Evolutionary conservation across 1,139 yeast genomes (phyloP), one percentile per base, ranked within the genome.

Genomic region (Pichia sp.): DNA sequence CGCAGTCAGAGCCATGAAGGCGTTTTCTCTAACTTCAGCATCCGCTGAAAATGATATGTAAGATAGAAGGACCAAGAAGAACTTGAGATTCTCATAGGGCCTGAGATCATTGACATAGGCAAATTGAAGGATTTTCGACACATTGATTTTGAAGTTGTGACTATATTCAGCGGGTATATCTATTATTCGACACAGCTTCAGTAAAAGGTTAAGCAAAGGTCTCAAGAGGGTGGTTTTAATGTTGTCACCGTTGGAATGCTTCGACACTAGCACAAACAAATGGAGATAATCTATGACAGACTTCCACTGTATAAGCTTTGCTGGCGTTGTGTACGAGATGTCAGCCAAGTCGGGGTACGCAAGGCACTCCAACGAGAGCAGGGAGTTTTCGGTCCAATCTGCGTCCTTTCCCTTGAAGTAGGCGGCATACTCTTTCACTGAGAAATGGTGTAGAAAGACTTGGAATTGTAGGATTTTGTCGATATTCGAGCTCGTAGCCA

Each of bases 301-400:
- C 5, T 9, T 20, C 53, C 53, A 51, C 10, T 24, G 8, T 7
- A 42, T 46, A 5, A 29, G 20, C 1, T 41, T 12, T 6, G 46
- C 17, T 14, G 45, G 4, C 10, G 53, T 14, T 5, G 51, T 33
- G 16, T n/a, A 47, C 3, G 48, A 16, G 6, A 50, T 50, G 9
- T 36, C 17, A 10, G 46, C 16, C 2, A 51, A 20, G 7, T 46
- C 48, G 2, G 31, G 30, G 27, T 41, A 54, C 2, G 51, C 7
- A 10, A 48, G 30, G 24, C 2, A 6, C 27, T 54, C 56, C 16
- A 54, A 16, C 7, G 56, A 51, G 4, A 54, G 31, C 2, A 54
- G 4, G 3, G 54, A 51, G 29, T 51, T 53, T 40, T 38, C 45
- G 9, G 34, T 50, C 51, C 53, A 53, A 2, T n/a, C 10, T 24